Evolutionary conservation across 1,284 basidiomycete species (phyloP), one percentile per base, ranked within the genome.

Genomic region (Pterulicium gracile): DNA sequence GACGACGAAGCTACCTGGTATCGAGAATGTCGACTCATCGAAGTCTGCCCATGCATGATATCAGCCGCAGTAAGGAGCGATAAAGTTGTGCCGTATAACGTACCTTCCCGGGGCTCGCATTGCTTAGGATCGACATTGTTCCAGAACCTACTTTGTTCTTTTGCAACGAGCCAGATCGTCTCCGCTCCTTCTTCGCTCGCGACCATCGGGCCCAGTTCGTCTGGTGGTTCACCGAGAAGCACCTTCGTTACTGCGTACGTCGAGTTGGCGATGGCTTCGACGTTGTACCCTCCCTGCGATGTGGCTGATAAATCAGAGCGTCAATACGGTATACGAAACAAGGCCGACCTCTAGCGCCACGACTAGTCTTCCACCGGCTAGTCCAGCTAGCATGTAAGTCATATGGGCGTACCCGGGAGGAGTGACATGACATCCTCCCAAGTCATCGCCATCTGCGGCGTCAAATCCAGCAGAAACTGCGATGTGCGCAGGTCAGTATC

Each of bases 371-470:
- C 96, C 96, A 3, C 81, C 77, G 10, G 95, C 94, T 5, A 98
- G 72, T n/a, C 86, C 80, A 36, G 81, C 77, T 2, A 99, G 72
- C 84, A 96, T 93, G 57, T 97, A 88, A 2, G 96, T 97, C 94
- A 99, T 98, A 57, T 98, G 95, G 0, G 93, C 93, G 61, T 93
- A 99, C 1, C 93, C 95, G n/a, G 81, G 75, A 0, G 96, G 96
- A 1, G 88, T 78, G 48, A 99, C 94, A 52, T 81, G 70, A 59
- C 93, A 97, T 63, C 82, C 82, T 19, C 96, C 96, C 3, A 99
- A 77, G 41, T 82, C 77, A 59, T 99, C 96, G 1, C 94, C 94
- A 22, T 78, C 77, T 0, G 96, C 96, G 3, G 96, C 95, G 59
- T 99, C 96, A 57, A 98, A 99, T 2, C 96, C 96, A 15, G 96